Percentiles rank a stretch among this genome's conserved stretches.
These are phyloP conservation scores for Claviceps capensis DNA, from an alignment of 2,329 filamentous ascomycete species.

Conservation along the genomic window DNA sequence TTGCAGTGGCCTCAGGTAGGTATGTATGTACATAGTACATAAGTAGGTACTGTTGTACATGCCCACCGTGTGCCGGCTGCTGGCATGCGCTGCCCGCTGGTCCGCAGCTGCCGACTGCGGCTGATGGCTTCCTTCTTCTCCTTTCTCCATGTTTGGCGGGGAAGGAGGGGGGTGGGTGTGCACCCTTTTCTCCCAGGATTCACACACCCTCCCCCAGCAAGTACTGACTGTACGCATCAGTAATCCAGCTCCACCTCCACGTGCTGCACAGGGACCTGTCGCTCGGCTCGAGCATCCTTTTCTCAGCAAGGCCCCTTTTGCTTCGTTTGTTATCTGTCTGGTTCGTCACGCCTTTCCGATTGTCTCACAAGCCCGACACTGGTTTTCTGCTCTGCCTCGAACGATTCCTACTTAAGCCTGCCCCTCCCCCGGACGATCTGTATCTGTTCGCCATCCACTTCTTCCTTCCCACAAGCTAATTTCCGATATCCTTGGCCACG, in stretches of 20 bases:
- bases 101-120: background rate
- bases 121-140: background rate
- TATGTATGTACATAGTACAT: too few species aligned
- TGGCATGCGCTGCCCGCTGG: background rate
- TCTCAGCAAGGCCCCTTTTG: constrained; percentile 2
- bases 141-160: background rate
- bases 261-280: constrained; percentile 9
- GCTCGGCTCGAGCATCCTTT: constrained; percentile 2
- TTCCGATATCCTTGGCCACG: background rate
- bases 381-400: constrained; percentile 1
- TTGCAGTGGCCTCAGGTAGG: background rate
- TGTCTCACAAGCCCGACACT: background rate
- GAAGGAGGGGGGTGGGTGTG: background rate
- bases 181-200: background rate
- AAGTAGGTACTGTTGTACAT: too few species aligned
- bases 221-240: too few species aligned
- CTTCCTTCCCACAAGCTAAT: background rate
- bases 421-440: background rate
- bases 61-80: background rate
- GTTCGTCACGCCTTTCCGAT: constrained; percentile 4
- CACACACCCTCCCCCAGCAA: constrained; percentile 1
- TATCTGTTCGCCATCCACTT: background rate
- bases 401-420: constrained; percentile 4
- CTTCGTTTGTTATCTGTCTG: constrained; percentile 3
- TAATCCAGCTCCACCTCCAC: background rate